Conservation (phyloP, 169 alveolate species). For the Plasmodium chabaudi region DNA sequence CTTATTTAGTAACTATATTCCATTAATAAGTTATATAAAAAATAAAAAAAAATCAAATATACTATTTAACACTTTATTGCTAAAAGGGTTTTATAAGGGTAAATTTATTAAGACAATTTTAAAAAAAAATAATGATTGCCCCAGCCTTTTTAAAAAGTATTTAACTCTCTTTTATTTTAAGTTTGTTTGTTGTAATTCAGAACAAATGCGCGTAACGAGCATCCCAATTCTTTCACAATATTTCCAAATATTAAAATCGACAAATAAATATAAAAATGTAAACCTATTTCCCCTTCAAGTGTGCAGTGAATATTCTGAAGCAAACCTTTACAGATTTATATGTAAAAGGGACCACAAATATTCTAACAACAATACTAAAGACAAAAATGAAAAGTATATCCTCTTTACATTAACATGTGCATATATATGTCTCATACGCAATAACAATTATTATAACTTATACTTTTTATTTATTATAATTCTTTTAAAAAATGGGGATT, state of each 20-base stretch:
- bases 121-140: not conserved
- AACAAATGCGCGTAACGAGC: too few species aligned
- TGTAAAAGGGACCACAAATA: not conserved
- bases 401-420: constrained; percentile 30
- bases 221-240: too few species aligned
- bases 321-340: not conserved
- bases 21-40: too few species aligned
- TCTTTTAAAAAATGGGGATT: constrained; percentile 5
- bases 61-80: too few species aligned
- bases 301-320: too few species aligned
- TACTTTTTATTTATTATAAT: constrained; percentile 17
- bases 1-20: too few species aligned
- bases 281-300: too few species aligned
- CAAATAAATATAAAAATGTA: too few species aligned
- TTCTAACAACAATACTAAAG: not conserved
- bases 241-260: too few species aligned
- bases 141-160: not conserved
- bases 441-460: constrained; percentile 42
- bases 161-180: constrained; percentile 10
- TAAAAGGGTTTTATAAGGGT: not conserved
- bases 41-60: too few species aligned
- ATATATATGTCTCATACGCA: constrained; percentile 39
- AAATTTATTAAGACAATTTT: not conserved
- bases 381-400: not conserved
- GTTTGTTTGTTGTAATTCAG: not conserved